Conservation (phyloP, 441 rosid species). For the Breynia disticha region DNA sequence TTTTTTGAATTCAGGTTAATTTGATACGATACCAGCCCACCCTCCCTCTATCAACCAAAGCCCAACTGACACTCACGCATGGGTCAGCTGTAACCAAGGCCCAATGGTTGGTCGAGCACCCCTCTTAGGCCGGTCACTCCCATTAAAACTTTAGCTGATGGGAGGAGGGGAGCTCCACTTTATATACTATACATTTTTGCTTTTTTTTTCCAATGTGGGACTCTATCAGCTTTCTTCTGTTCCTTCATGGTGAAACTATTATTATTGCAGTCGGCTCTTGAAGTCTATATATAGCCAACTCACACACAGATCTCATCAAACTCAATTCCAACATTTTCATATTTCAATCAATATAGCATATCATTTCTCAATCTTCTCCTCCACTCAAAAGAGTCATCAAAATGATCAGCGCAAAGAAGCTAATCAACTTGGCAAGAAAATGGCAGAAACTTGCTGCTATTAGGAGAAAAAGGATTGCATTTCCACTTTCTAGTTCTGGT, state of each 20-base stretch:
- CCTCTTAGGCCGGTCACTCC: no score
- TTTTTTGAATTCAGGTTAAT: no score
- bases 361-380: not conserved
- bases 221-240: not conserved
- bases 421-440: constrained; percentile 27
- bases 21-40: no score
- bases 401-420: constrained; percentile 26
- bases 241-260: not conserved
- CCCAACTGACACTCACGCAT: no score
- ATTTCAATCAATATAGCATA: not conserved
- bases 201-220: no score
- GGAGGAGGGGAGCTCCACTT: no score
- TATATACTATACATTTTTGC: no score
- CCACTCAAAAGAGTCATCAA: not conserved
- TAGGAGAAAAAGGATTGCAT: constrained; percentile 10
- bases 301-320: not conserved
- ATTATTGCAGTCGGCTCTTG: not conserved
- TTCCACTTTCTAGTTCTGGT: not conserved
- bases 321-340: not conserved
- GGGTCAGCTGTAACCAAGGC: no score
- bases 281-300: not conserved
- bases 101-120: no score
- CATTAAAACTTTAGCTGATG: no score
- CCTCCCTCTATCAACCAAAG: no score
- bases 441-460: constrained; percentile 18